Evolutionary conservation across 129 eudicot genomes (phyloP), one percentile per base, ranked within the genome.

Genomic region (Escallonia herrerae): DNA sequence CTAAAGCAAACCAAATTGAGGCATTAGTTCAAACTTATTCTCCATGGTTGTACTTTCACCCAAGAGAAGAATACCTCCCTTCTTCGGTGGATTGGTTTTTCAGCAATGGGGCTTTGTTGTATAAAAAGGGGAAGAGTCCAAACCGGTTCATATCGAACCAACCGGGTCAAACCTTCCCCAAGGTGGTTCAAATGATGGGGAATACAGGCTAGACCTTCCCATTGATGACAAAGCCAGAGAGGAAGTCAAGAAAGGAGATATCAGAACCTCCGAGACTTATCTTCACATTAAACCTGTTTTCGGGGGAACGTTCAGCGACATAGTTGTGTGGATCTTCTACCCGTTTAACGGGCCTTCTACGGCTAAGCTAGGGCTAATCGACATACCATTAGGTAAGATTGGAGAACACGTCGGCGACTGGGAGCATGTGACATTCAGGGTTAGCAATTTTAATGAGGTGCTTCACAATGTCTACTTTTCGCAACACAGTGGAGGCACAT

Each of bases 321-420:
- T 91, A 48, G 78, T 85, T 7, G 12, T 85, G 47, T 91, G 96
- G 96, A 6, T 91, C 2, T 91, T 87, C 68, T 91, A 85, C 89
- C 98, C 98, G 3, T 91, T 79, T 52, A 91, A 91, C 33, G 97
- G 96, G 5, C 83, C 89, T 2, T 88, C 87, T 2, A 81, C 73
- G 77, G 83, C 78, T 4, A 91, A 87, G 75, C 79, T 91, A 43
- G 75, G 64, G 48, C 51, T 80, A 43, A 40, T 91, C 7, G 81
- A 72, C 48, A 48, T 83, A 15, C 40, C 86, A 0, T 48, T 87
- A 9, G 90, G 90, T 2, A 87, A 77, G 69, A 78, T 85, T 7
- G 98, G 96, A 2, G 80, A 91, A 68, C 98, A 91, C 38, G 76
- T 85, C 13, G 89, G 91, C 2, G 96, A 91, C 56, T 91, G 96